These are phyloP conservation scores for Apiospora malaysiana DNA, from an alignment of 2,329 filamentous ascomycete species.

Conservation along the genomic window DNA sequence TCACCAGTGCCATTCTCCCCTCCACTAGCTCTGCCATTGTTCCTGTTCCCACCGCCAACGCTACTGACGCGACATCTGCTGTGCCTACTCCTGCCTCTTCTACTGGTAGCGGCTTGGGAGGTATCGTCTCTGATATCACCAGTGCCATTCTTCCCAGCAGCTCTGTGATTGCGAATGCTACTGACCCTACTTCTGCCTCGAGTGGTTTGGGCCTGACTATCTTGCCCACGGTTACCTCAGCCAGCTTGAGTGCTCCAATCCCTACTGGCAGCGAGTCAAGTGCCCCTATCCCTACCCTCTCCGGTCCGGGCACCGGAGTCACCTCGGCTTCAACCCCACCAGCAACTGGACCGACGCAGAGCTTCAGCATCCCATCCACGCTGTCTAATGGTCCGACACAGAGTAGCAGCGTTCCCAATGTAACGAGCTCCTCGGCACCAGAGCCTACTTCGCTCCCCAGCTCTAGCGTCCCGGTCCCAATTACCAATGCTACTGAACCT, in stretches of 20 bases:
- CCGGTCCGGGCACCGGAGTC: background rate
- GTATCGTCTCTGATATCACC: slow-evolving; percentile 23
- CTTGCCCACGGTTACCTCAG: slow-evolving; percentile 2
- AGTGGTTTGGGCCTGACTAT: slow-evolving; percentile 7
- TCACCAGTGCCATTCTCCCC: slow-evolving; percentile 21
- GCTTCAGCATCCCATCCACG: background rate
- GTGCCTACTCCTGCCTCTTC: background rate
- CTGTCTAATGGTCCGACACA: background rate
- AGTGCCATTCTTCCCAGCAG: slow-evolving; percentile 18
- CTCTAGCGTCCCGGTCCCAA: slow-evolving; percentile 1
- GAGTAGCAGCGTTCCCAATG: background rate
- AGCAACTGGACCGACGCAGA: background rate
- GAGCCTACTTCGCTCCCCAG: background rate
- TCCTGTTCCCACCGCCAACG: slow-evolving; percentile 17
- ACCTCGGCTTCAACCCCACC: background rate
- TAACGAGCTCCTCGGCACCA: background rate
- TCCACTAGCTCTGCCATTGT: slow-evolving; percentile 3
- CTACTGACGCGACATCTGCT: background rate
- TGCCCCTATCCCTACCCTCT: background rate
- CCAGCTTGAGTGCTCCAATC: background rate
- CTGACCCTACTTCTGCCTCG: background rate
- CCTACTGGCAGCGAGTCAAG: slow-evolving; percentile 6
- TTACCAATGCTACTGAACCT: background rate
- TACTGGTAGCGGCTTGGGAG: background rate
- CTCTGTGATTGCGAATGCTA: slow-evolving; percentile 10